Evolutionary conservation across 2,329 filamentous ascomycete genomes (phyloP), one percentile per base, ranked within the genome.

Genomic region (Nothophaeocryptopus gaeumannii): DNA sequence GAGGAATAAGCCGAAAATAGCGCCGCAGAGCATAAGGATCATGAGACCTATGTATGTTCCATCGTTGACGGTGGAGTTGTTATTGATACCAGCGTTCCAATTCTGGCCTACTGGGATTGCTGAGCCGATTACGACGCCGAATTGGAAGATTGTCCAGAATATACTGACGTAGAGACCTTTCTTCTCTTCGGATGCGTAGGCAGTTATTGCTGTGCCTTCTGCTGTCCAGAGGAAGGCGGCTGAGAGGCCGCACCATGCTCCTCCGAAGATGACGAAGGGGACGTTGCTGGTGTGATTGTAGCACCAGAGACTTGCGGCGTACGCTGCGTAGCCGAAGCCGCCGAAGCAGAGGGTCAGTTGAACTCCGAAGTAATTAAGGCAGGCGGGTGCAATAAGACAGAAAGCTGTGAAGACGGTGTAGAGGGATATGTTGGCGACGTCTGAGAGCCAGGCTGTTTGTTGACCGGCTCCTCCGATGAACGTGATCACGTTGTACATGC

Each of bases 401-500:
- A 46, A 46, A 1, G 36, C 20, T 5, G 35, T 39, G 36, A 46
- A 46, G 35, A 46, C 44, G 11, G 34, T 38, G 36, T 46, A 46
- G 35, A 46, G 35, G 2, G 44, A 34, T n/a, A 46, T 39, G 13
- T 46, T 46, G 35, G 44, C 44, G 5, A 46, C 37, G 13, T 46
- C 44, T 12, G 44, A 46, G 11, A 46, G 35, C 36, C 36, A 34
- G 29, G 36, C 33, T 1, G 44, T 46, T 34, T 46, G 44, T 39
- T 46, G 44, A 5, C 44, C 44, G 9, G 44, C 44, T 13, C 44
- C 44, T 7, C 44, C 44, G 20, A 46, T 35, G 36, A 46, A 46
- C 9, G 44, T 46, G 10, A 46, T 46, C n/a, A 46, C 44, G 29
- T 46, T 46, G 44, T 46, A 46, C 44, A 46, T 46, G 20, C 44